Evolutionary conservation across 78 protist species (phyloP), one percentile per base, ranked within the genome.

Genomic region (Dictyostelium discoideum): DNA sequence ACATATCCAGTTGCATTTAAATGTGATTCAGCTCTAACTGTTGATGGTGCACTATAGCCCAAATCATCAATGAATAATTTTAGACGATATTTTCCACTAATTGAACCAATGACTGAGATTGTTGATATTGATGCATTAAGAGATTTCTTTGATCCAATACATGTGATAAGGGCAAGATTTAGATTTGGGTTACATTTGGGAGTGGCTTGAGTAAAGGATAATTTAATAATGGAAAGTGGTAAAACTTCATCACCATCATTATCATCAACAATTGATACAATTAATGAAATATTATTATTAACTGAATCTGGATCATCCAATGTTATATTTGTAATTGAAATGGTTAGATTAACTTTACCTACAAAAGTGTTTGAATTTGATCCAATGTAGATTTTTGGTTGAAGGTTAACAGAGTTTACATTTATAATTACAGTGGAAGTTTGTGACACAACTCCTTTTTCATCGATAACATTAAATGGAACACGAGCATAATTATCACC

Each of bases 311-410:
- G 79, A 60, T 65, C 74, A 8, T 57, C 78, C 57, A 77, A 7
- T 0, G 77, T 11, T 3, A 87, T 50, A 29, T 48, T 48, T 40
- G 82, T 85, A n/a, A 85, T 20, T 42, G 39, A 37, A 8, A 85
- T 40, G 29, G 48, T 69, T 22, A 22, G 4, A 22, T 63, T 63
- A 10, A n/a, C 50, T 8, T 54, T 1, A 2, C 60, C 13, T 1
- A 1, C 20, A 60, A 85, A 0, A 5, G 26, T 14, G 3, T 2
- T 46, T 14, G 26, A 73, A 18, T 73, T 24, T 2, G 50, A 5
- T 24, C 20, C 65, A 20, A 50, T 82, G n/a, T 46, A 22, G 83
- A 85, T 73, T 14, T 44, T 2, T 40, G 92, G 92, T 73, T 83
- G 74, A 24, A 50, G 0, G 39, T 74, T 72, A 7, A 20, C 37